phyloP scores from a whole-genome alignment of 1,139 yeast genomes.

The Blastobotrys serpentis region DNA sequence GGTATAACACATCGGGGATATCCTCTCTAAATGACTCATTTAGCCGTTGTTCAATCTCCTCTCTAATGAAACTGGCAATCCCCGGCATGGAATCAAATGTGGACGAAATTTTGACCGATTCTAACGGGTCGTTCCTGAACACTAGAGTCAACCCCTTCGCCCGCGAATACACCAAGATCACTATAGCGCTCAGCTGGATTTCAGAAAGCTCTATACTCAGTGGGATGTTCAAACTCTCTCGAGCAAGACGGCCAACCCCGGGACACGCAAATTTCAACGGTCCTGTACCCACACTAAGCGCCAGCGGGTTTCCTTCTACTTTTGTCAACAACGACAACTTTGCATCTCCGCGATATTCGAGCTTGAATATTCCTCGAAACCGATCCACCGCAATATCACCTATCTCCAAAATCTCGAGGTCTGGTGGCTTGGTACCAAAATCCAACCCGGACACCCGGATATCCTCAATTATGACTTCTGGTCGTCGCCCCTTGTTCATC shows the following conservation, averaged over 20 bases:
- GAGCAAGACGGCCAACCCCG: conserved; percentile 52
- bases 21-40: conserved; percentile 74
- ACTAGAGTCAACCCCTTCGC: conserved; percentile 71
- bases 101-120: conserved; percentile 67
- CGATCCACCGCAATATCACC: conserved; percentile 69
- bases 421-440: conserved; percentile 70
- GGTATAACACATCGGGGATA: conserved; percentile 70
- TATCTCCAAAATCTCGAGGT: conserved; percentile 68
- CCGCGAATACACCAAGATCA: conserved; percentile 66
- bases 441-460: conserved; percentile 67
- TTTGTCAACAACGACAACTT: conserved; percentile 64
- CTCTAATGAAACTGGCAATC: conserved; percentile 64
- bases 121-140: conserved; percentile 73
- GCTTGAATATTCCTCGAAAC: conserved; percentile 70
- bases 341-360: conserved; percentile 71
- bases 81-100: conserved; percentile 76
- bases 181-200: conserved; percentile 63
- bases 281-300: conserved; percentile 47
- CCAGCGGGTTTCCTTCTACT: conserved; percentile 63
- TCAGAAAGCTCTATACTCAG: conserved; percentile 62
- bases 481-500: conserved; percentile 67
- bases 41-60: conserved; percentile 67
- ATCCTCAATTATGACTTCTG: conserved; percentile 69
- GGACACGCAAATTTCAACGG: conserved; percentile 44
- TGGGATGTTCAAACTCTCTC: conserved; percentile 64